These are phyloP conservation scores for Diplotaxis tenuifolia DNA, from an alignment of 345 rosid genomes.

Conservation along the genomic window DNA sequence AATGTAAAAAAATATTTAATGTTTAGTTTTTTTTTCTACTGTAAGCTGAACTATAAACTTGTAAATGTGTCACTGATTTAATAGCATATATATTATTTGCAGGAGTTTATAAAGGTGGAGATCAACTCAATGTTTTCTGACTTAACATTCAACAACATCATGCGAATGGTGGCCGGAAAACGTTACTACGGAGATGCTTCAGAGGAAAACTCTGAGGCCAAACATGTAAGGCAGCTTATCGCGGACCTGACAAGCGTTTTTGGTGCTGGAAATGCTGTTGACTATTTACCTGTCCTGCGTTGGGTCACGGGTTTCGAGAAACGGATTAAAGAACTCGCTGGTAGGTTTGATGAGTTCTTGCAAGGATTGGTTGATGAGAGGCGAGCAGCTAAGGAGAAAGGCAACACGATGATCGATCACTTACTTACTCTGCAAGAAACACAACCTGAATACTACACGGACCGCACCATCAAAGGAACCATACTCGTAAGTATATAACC, in stretches of 20 bases:
- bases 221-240: slow-evolving; percentile 39
- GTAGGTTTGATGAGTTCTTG: slow-evolving; percentile 42
- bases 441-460: slow-evolving; percentile 47
- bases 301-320: slow-evolving; percentile 41
- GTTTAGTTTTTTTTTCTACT: neutral
- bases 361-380: slow-evolving; percentile 54
- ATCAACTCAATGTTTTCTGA: slow-evolving; percentile 41
- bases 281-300: slow-evolving; percentile 48
- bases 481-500: slow-evolving; percentile 30
- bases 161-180: slow-evolving; percentile 51
- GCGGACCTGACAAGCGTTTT: slow-evolving; percentile 19
- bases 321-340: slow-evolving; percentile 22
- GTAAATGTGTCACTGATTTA: neutral
- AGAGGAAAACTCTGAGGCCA: slow-evolving; percentile 37
- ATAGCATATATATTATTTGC: neutral
- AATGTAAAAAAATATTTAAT: too few relatives aligned
- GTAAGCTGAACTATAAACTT: neutral
- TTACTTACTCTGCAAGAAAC: slow-evolving; percentile 55
- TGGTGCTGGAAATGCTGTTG: slow-evolving; percentile 42
- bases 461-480: slow-evolving; percentile 54
- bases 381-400: slow-evolving; percentile 22
- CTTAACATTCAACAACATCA: slow-evolving; percentile 42
- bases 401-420: slow-evolving; percentile 48
- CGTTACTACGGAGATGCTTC: slow-evolving; percentile 51
- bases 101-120: slow-evolving; percentile 42